Evolutionary conservation across 1,284 basidiomycete genomes (phyloP).

Genomic region (Ustilago xerochloae): DNA sequence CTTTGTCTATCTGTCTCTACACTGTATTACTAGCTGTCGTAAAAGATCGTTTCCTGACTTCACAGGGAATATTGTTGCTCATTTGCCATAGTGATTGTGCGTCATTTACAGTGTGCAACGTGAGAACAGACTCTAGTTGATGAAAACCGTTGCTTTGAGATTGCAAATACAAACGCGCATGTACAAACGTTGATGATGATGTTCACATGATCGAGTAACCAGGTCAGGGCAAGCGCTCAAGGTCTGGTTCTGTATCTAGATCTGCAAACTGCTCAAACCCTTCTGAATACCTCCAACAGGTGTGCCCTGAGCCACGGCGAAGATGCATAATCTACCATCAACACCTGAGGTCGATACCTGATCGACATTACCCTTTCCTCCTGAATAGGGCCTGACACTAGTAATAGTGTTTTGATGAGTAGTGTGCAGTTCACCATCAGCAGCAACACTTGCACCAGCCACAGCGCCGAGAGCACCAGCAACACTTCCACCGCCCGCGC

Average conservation of each 20-base stretch:
- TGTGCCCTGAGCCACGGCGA: conserved; percentile 75
- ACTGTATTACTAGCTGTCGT: conserved; percentile 17
- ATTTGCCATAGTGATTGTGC: too few relatives aligned
- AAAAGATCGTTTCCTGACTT: conserved; percentile 2
- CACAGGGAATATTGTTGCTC: background rate
- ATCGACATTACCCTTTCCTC: conserved; percentile 72
- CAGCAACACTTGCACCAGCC: conserved; percentile 75
- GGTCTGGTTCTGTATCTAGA: conserved; percentile 21
- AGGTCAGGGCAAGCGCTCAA: too few relatives aligned
- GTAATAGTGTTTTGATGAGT: conserved; percentile 99
- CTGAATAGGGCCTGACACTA: conserved; percentile 70
- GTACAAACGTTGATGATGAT: too few relatives aligned
- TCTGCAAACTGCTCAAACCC: conserved; percentile 55
- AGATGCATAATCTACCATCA: conserved; percentile 92
- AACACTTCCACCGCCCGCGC: conserved; percentile 65
- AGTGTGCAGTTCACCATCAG: conserved; percentile 74
- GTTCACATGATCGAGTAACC: too few relatives aligned
- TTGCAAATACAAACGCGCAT: background rate
- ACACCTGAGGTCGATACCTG: conserved; percentile 92
- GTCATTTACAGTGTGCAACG: too few relatives aligned
- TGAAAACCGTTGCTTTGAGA: background rate
- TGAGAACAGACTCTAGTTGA: too few relatives aligned
- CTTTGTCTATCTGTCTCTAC: conserved; percentile 12
- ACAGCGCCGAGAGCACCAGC: conserved; percentile 76
- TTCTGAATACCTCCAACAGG: conserved; percentile 53